A percentile compares a stretch with the other conserved stretches of the same genome.
Evolutionary conservation across 2,329 filamentous ascomycete genomes (phyloP).

Genomic region (Diaporthe australafricana): DNA sequence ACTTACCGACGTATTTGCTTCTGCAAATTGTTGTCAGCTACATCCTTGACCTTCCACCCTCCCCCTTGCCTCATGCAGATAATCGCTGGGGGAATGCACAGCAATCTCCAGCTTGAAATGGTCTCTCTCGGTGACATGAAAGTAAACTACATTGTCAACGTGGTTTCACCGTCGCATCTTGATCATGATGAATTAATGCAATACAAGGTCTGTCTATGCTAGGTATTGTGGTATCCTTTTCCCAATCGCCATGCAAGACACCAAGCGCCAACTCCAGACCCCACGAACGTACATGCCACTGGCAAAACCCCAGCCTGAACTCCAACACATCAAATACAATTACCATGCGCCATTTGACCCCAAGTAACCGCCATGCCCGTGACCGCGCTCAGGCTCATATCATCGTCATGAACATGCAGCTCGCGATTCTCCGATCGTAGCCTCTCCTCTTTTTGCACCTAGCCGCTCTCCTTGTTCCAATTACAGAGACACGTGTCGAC

Average conservation of each 20-base stretch:
- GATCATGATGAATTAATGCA: neutral
- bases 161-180: neutral
- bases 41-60: neutral
- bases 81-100: too few species aligned
- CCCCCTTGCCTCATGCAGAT: too few species aligned
- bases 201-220: constrained; percentile 21
- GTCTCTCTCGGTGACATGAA: too few species aligned
- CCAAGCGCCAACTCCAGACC: constrained; percentile 28
- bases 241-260: constrained; percentile 9
- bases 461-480: neutral
- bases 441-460: neutral
- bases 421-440: neutral
- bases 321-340: neutral
- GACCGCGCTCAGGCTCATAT: neutral
- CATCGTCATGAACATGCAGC: neutral
- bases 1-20: too few species aligned
- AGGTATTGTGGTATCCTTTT: constrained; percentile 31
- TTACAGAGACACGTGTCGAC: too few species aligned
- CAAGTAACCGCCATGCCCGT: neutral
- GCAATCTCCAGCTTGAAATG: too few species aligned
- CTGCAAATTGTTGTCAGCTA: too few species aligned
- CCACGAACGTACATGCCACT: neutral
- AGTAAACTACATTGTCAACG: too few species aligned
- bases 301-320: neutral
- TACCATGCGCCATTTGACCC: neutral